phyloP scores from a whole-genome alignment of 805 yeast genomes.

The Priceomyces carsonii region DNA sequence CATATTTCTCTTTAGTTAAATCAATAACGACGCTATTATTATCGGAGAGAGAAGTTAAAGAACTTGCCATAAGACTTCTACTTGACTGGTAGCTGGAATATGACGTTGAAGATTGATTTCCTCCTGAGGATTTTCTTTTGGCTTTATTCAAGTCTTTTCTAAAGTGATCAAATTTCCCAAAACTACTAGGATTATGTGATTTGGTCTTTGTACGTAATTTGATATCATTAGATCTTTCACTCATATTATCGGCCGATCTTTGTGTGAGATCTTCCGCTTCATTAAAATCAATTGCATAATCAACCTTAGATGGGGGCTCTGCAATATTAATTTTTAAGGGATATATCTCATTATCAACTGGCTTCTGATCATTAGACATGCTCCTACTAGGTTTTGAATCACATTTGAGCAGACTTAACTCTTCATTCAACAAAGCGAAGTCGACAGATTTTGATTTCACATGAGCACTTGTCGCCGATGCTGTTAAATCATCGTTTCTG shows the following conservation, averaged over 20 bases:
- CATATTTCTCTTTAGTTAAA: constrained; percentile 41
- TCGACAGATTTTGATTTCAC: constrained; percentile 14
- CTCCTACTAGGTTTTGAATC: too few relatives aligned
- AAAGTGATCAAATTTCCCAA: background rate
- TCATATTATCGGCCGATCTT: background rate
- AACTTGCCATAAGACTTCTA: constrained; percentile 18
- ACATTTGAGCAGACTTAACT: too few relatives aligned
- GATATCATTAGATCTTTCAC: background rate
- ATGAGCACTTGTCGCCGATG: constrained; percentile 9
- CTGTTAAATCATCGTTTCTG: background rate
- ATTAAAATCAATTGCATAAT: constrained; percentile 43
- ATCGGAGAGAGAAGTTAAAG: constrained; percentile 32
- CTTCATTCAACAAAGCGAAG: too few relatives aligned
- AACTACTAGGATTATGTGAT: background rate
- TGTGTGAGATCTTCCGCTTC: constrained; percentile 16
- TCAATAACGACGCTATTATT: constrained; percentile 42
- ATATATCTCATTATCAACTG: constrained; percentile 1
- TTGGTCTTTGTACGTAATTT: background rate
- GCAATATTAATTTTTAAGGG: constrained; percentile 27
- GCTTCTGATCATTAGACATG: too few relatives aligned
- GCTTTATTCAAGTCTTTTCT: background rate
- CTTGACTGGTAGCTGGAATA: constrained; percentile 33
- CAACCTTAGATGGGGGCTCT: constrained; percentile 39
- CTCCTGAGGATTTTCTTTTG: constrained; percentile 3
- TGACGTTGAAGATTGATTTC: constrained; percentile 9